Evolutionary conservation across 345 rosid genomes (phyloP), one percentile per base, ranked within the genome.

Genomic region (Moricandia arvensis): DNA sequence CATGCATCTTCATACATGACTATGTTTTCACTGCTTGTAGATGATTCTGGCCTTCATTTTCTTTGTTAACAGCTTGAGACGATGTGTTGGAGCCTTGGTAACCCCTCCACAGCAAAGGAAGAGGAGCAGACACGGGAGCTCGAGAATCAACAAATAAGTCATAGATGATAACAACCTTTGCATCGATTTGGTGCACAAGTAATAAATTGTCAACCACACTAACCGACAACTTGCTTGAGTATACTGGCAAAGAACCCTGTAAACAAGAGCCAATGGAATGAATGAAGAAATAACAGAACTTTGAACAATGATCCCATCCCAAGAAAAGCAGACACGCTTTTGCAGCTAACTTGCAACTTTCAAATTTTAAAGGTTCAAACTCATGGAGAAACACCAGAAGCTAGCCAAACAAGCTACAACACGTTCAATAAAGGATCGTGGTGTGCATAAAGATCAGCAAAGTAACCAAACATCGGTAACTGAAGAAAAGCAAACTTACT

Each of bases 121-220:
- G 98, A 13, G 99, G 99, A 59, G 99, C 99, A 82, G 98, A 90
- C 79, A 96, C 82, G 26, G 99, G 98, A 77, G 96, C 97, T 80
- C 88, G 93, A 83, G 98, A 91, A 82, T 93, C 96, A 59, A 87
- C 73, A 84, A 82, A 93, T 78, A 96, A 83, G 80, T 93, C 99
- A 77, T 96, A 96, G n/a, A 96, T 83, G 75, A 96, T 93, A 55
- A 87, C 88, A 72, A 96, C 99, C 81, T 93, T 96, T 67, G 98
- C 93, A 68, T 93, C 97, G 68, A 91, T 89, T 89, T 96, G 99
- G 84, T 96, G 99, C 81, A 96, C 90, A 49, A 96, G 98, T 65
- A 93, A 83, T 24, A 93, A 91, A 68, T 93, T 96, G 78, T 96
- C 99, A 47, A 88, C 93, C 83, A 91, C 91, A 74, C 87, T 96